Base-by-base conservation (phyloP, 345 rosid species). In the Gossypium ekmanianum region DNA sequence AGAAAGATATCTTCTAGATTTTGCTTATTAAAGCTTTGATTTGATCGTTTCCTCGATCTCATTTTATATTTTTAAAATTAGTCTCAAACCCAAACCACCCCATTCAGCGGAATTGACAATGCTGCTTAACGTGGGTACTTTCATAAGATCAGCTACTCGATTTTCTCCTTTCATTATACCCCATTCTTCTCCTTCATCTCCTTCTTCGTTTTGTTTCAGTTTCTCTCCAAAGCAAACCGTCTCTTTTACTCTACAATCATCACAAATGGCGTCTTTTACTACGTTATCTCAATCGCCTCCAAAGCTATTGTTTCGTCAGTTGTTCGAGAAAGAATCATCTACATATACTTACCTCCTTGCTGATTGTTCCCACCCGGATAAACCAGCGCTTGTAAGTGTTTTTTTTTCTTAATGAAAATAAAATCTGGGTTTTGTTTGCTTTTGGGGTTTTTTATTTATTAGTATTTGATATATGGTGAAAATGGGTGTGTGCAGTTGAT, bases 331-430 rank as follows among this genome's bases (percentile, higher is more conserved):
- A 84, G 98, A 93, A 2, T 92, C 99, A 2, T 93, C 85, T 1
- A 95, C 99, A 17, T 95, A 63, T 75, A 93, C 99, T 50, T 95
- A 93, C 67, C 92, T 94, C 27, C 96, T 94, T n/a, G 98, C 98
- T 13, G 98, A 94, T 69, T 75, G 83, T 20, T 78, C 93, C 14
- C 94, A 93, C 77, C 92, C 93, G 0, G 93, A 90, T 54, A 95
- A 88, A 73, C 99, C 98, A 3, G 99, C 99, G 34, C 81, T 94
- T 22, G 98, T 94, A 26, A 73, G 85, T 74, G 4, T 34, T 34
- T 22, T 16, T 58, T 64, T 22, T 22, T 22, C 22, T 9, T 11
- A 18, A 24, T 55, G 57, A 44, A 11, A 29, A 48, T 71, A 39
- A 76, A 74, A 39, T 51, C 52, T 2, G 16, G 17, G 64, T 58